Evolutionary conservation across 495 filamentous ascomycete genomes (phyloP).

Genomic region (Podospora pseudoanserina): DNA sequence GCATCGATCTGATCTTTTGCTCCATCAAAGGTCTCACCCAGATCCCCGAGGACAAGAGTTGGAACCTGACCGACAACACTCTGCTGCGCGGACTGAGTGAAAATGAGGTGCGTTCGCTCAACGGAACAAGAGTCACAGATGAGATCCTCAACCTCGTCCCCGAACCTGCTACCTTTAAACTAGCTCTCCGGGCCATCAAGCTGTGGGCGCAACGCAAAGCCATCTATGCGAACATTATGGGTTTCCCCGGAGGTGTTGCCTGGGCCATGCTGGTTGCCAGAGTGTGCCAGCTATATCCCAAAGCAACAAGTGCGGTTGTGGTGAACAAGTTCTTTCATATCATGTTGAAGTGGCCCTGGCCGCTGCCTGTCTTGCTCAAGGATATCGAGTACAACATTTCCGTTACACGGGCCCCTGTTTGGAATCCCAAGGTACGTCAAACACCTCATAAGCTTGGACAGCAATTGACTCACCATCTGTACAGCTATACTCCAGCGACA

Average conservation of each 20-base stretch:
- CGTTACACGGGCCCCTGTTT: conserved; percentile 65
- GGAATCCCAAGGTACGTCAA: conserved; percentile 80
- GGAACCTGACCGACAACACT: conserved; percentile 71
- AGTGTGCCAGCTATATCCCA: conserved; percentile 96
- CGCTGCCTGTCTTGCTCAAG: conserved; percentile 84
- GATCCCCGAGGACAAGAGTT: conserved; percentile 62
- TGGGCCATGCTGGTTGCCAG: conserved; percentile 97
- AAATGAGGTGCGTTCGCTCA: conserved; percentile 78
- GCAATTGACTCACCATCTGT: conserved; percentile 35
- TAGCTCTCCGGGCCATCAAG: conserved; percentile 87
- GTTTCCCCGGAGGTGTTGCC: conserved; percentile 93
- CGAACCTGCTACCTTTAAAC: conserved; percentile 79
- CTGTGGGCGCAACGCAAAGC: conserved; percentile 92
- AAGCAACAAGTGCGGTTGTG: conserved; percentile 78
- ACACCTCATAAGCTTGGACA: neutral
- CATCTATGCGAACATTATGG: conserved; percentile 92
- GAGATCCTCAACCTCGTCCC: conserved; percentile 87
- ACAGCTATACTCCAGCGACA: conserved; percentile 75
- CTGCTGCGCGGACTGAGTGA: conserved; percentile 84
- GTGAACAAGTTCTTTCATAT: conserved; percentile 91
- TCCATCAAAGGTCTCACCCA: conserved; percentile 64
- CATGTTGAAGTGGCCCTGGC: conserved; percentile 90
- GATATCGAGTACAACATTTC: conserved; percentile 77
- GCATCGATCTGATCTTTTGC: conserved; percentile 92
- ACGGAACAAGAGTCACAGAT: conserved; percentile 88